Conservation (phyloP, 139 green algal genomes). For the Penium margaritaceum region DNA sequence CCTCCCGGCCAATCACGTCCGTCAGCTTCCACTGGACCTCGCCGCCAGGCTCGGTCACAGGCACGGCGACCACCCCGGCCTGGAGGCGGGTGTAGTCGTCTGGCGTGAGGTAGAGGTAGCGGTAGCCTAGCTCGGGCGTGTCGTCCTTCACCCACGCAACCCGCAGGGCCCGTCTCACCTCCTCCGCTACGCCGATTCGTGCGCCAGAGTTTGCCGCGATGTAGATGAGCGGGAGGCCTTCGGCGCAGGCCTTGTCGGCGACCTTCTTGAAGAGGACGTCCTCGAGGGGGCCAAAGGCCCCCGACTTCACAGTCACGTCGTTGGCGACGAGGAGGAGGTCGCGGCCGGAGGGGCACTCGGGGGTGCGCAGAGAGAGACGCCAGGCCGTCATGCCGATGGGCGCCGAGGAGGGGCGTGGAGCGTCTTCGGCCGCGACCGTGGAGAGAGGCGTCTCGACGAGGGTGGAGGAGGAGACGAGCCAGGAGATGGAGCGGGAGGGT, state of each 20-base stretch:
- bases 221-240: constrained; percentile 85
- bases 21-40: constrained; percentile 53
- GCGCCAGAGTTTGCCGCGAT: constrained; percentile 88
- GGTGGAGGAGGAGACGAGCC: no score
- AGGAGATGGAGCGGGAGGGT: no score
- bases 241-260: constrained; percentile 64
- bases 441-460: no score
- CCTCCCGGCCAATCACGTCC: constrained; percentile 88
- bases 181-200: constrained; percentile 79
- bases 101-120: constrained; percentile 86
- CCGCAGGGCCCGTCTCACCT: constrained; percentile 58
- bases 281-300: constrained; percentile 82
- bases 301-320: constrained; percentile 85
- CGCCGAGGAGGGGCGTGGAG: no score
- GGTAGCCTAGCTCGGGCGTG: constrained; percentile 71
- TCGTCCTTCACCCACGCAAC: constrained; percentile 68
- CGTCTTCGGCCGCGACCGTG: no score
- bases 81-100: constrained; percentile 63
- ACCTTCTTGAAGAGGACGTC: constrained; percentile 82
- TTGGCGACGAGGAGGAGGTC: constrained; percentile 81
- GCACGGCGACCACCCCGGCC: constrained; percentile 30
- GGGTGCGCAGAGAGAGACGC: constrained; percentile 73
- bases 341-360: constrained; percentile 64
- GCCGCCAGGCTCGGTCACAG: constrained; percentile 1
- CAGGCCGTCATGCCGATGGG: constrained; percentile 92